These are phyloP conservation scores for Backusella tuberculispora DNA, from an alignment of 192 early-diverging fungal genomes.

Conservation along the genomic window DNA sequence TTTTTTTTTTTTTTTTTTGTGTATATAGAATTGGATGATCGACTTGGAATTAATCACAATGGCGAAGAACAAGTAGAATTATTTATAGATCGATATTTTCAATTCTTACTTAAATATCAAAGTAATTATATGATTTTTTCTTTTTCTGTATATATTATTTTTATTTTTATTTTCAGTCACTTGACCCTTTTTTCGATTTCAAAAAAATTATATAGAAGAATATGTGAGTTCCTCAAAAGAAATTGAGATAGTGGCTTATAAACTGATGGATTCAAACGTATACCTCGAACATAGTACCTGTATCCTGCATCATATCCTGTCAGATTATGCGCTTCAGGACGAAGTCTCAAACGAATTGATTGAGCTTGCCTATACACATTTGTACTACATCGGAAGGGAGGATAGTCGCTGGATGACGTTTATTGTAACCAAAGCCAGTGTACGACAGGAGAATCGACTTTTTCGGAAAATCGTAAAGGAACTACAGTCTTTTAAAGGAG, in stretches of 20 bases:
- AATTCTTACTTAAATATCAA: constrained; percentile 4
- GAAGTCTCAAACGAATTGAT: neutral
- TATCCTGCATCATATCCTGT: neutral
- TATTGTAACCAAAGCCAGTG: constrained; percentile 5
- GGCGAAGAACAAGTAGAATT: neutral
- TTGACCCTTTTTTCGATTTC: neutral
- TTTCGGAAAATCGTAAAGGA: constrained; percentile 7
- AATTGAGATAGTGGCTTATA: neutral
- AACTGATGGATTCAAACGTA: constrained; percentile 10
- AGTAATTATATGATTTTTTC: neutral
- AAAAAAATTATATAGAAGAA: neutral
- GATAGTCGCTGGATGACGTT: constrained; percentile 21
- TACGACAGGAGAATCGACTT: neutral
- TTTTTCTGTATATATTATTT: neutral
- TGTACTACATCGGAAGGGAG: constrained; percentile 5
- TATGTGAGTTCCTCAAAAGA: neutral
- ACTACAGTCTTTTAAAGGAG: neutral
- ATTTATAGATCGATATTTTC: constrained; percentile 8
- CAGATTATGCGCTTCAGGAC: neutral
- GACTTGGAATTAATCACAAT: neutral
- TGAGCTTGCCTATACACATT: neutral
- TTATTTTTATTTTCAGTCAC: neutral
- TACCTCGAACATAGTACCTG: constrained; percentile 12
- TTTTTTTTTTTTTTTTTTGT: too few species aligned
- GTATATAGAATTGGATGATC: constrained; percentile 5